These are phyloP conservation scores for Solanum etuberosum DNA, from an alignment of 257 asterid species.

Conservation along the genomic window DNA sequence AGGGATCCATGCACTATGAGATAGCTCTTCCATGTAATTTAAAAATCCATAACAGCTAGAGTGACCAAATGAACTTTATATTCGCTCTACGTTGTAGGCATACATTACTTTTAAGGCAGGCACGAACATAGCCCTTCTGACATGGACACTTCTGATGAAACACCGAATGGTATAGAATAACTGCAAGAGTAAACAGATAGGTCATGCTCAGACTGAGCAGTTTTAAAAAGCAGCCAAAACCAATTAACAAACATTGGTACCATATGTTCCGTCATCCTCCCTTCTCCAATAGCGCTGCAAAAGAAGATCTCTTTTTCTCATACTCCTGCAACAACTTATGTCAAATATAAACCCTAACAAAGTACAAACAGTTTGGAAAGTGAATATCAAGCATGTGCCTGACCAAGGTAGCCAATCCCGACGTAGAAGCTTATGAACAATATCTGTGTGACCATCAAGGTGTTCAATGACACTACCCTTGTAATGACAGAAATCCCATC, in stretches of 20 bases:
- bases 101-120: conserved; percentile 99
- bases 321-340: conserved; percentile 55
- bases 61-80: neutral
- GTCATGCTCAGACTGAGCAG: neutral
- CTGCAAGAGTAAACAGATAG: neutral
- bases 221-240: neutral
- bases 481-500: conserved; percentile 93
- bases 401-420: conserved; percentile 94
- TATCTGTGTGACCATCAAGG: conserved; percentile 95
- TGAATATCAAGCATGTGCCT: conserved; percentile 19
- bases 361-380: neutral
- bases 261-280: conserved; percentile 98
- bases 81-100: conserved; percentile 17
- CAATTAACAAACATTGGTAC: conserved; percentile 22
- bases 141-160: conserved; percentile 82
- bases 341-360: neutral
- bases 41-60: neutral
- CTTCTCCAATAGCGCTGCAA: conserved; percentile 96
- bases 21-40: neutral
- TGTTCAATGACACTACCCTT: conserved; percentile 91
- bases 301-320: conserved; percentile 84
- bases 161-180: conserved; percentile 35
- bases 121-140: conserved; percentile 74
- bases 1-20: neutral
- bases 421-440: conserved; percentile 71